These are phyloP conservation scores for Colletotrichum lentis DNA, from an alignment of 2,329 filamentous ascomycete species.

Conservation along the genomic window DNA sequence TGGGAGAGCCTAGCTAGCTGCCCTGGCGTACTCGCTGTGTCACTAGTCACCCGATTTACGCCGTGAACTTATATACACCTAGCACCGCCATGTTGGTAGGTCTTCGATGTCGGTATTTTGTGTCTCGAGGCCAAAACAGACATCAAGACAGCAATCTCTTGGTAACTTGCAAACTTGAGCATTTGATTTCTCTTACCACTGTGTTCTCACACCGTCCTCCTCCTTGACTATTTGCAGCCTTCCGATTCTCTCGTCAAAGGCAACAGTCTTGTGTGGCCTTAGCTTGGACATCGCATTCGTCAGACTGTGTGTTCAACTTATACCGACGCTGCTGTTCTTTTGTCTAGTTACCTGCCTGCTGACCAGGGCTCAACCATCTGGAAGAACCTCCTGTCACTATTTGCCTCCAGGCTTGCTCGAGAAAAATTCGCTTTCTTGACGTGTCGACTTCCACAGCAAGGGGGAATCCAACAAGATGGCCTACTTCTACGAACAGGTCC, in stretches of 20 bases:
- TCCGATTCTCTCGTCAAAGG: not conserved
- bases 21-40: constrained; percentile 14
- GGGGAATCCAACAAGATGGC: constrained; percentile 10
- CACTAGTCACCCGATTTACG: not conserved
- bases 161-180: not conserved
- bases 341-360: too few relatives aligned
- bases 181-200: constrained; percentile 12
- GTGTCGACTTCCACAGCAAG: not conserved
- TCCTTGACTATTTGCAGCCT: not conserved
- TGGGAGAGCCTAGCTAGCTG: constrained; percentile 16
- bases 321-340: not conserved
- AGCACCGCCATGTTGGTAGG: constrained; percentile 20
- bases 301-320: constrained; percentile 6
- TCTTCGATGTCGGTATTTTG: constrained; percentile 13
- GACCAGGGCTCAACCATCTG: not conserved
- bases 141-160: not conserved
- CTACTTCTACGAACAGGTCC: constrained; percentile 14
- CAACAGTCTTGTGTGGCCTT: constrained; percentile 9
- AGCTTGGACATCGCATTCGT: not conserved
- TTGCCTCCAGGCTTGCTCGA: not conserved
- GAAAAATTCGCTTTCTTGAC: not conserved
- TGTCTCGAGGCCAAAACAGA: constrained; percentile 1
- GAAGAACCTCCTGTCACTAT: not conserved
- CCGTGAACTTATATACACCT: constrained; percentile 27
- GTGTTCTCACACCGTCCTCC: not conserved